Base-by-base conservation (phyloP, 2,329 filamentous ascomycete species). In the Conoideocrella luteorostrata region DNA sequence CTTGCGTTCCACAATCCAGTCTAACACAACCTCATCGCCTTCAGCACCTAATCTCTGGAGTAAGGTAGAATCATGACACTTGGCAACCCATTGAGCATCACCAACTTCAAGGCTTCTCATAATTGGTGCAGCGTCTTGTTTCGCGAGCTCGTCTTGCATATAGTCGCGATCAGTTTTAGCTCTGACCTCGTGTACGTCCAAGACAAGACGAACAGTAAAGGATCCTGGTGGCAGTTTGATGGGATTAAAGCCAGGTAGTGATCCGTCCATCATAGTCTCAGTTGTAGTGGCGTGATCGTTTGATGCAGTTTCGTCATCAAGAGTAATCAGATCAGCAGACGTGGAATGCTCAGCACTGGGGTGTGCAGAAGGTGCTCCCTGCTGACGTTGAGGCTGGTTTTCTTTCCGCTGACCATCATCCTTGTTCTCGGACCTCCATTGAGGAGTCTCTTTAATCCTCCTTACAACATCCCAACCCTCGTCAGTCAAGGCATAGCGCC, bases 1-100 rank as follows among this genome's bases (percentile, higher is more conserved):
- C 59, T 93, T 93, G 48, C 87, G 75, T 64, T 93, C 87, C 2
- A 89, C 76, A 35, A 93, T 86, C 72, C 82, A 88, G 60, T 91
- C 86, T 4, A 93, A 69, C 37, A 88, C 78, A 11, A 91, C 64
- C 59, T 90, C 86, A 46, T 80, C 75, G 13, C 82, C 80, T 55
- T 83, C 77, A 2, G 70, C 67, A 11, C 82, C 82, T 40, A 76
- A 66, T 4, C 67, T 68, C 2, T 70, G 54, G 5, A 88, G 69
- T 22, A 79, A 68, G 9, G 62, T 62, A 0, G 78, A 66, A 46
- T 86, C 76, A 52, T 80, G 71, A 54, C 78, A 80, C 59, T 84
- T 88, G 32, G 87, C 87, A 26, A 93, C 74, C 87, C 87, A 93
- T 47, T 88, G 74, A 0, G 79, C 80, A 56, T 93, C 87, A 1